Conservation (phyloP, 2,329 filamentous ascomycete genomes). For the Daldinia sp. region DNA sequence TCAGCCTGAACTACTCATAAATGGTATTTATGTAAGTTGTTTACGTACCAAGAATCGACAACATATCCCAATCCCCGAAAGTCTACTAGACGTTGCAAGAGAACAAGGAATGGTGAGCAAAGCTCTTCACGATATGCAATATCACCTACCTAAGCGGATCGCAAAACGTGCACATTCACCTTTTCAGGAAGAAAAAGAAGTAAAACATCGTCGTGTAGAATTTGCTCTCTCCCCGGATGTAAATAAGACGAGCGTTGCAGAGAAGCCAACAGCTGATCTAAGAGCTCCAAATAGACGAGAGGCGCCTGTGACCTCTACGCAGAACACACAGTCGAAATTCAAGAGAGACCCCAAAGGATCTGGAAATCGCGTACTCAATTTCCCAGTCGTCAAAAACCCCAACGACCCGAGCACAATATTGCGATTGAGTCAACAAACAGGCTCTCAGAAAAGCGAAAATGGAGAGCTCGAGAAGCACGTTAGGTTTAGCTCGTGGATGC, state of each 20-base stretch:
- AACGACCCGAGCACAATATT: constrained; percentile 69
- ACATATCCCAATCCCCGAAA: constrained; percentile 49
- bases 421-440: constrained; percentile 72
- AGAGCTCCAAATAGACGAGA: constrained; percentile 4
- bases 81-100: constrained; percentile 53
- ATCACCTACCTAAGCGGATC: constrained; percentile 9
- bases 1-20: constrained; percentile 35
- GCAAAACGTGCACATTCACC: constrained; percentile 39
- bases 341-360: constrained; percentile 51
- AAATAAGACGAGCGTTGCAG: background rate
- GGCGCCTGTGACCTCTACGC: constrained; percentile 31
- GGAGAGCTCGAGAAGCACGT: constrained; percentile 47
- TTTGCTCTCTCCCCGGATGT: constrained; percentile 29
- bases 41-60: constrained; percentile 50
- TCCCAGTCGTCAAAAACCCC: constrained; percentile 80
- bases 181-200: constrained; percentile 23
- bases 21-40: constrained; percentile 55
- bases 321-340: constrained; percentile 28
- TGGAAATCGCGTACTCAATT: constrained; percentile 60
- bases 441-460: constrained; percentile 59
- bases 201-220: constrained; percentile 44
- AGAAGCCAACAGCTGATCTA: constrained; percentile 1
- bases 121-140: constrained; percentile 36
- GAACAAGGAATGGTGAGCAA: constrained; percentile 51
- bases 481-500: constrained; percentile 44